These are phyloP conservation scores for Naganishia sp. DNA, from an alignment of 1,284 basidiomycete genomes.

Conservation along the genomic window DNA sequence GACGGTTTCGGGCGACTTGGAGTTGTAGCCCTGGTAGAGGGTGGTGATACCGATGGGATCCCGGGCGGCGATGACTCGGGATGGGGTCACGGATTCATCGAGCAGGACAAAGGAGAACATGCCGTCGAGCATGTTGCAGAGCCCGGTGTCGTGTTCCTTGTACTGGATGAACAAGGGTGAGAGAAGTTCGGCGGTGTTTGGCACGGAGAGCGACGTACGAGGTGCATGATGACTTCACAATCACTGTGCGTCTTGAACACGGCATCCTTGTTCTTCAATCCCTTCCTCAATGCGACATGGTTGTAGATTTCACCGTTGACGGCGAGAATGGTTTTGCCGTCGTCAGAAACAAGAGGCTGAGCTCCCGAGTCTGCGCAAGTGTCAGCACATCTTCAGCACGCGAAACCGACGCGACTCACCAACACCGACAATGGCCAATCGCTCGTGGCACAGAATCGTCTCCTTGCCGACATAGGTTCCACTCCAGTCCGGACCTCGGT, in stretches of 20 bases:
- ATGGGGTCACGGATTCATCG: conserved; percentile 85
- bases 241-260: conserved; percentile 98
- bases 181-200: neutral
- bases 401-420: conserved; percentile 61
- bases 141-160: conserved; percentile 70
- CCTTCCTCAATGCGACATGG: conserved; percentile 78
- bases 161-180: conserved; percentile 61
- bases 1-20: conserved; percentile 75
- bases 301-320: conserved; percentile 99
- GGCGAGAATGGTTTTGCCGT: conserved; percentile 80
- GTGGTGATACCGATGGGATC: conserved; percentile 99
- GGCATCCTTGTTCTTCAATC: conserved; percentile 62
- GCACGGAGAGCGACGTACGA: conserved; percentile 60
- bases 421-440: conserved; percentile 95
- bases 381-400: neutral
- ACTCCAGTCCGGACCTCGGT: conserved; percentile 95
- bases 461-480: conserved; percentile 84
- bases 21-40: conserved; percentile 93
- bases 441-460: conserved; percentile 81
- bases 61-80: conserved; percentile 89
- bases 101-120: conserved; percentile 99
- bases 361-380: conserved; percentile 80
- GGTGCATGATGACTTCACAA: conserved; percentile 93
- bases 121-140: conserved; percentile 85
- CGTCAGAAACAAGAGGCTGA: conserved; percentile 87